A percentile compares a stretch with the other conserved stretches of the same genome.
Evolutionary conservation across 2,329 filamentous ascomycete species (phyloP).

Genomic region (Ascochyta koolunga): DNA sequence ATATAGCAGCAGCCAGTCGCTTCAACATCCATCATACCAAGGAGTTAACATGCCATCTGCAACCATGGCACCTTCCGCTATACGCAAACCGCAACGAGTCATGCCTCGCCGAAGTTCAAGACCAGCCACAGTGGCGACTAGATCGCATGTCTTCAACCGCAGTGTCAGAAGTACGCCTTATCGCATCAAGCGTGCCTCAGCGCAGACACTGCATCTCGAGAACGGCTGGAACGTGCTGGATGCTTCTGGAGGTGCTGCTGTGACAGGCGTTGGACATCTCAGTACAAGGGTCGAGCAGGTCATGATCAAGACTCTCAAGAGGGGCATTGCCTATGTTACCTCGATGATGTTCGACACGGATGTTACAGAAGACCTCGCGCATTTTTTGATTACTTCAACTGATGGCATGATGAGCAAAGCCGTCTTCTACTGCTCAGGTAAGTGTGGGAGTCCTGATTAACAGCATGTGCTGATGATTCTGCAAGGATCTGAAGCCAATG

Average conservation of each 20-base stretch:
- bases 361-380: constrained; percentile 60
- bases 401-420: constrained; percentile 59
- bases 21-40: background rate
- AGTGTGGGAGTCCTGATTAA: background rate
- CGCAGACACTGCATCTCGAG: constrained; percentile 57
- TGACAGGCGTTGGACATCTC: constrained; percentile 73
- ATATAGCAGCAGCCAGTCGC: background rate
- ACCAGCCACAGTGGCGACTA: background rate
- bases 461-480: background rate
- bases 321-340: constrained; percentile 63
- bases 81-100: constrained; percentile 15
- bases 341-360: constrained; percentile 64
- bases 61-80: constrained; percentile 7
- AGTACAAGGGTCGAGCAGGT: constrained; percentile 66
- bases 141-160: constrained; percentile 55
- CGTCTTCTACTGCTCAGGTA: constrained; percentile 65
- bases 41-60: constrained; percentile 6
- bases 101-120: constrained; percentile 10
- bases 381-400: constrained; percentile 58
- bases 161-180: constrained; percentile 56
- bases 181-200: constrained; percentile 55
- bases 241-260: constrained; percentile 74
- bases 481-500: constrained; percentile 66
- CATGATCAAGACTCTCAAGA: constrained; percentile 63
- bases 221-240: constrained; percentile 67